Base-by-base conservation (phyloP, 176 grass and related monocot species). In the Miscanthus lutarioriparius region DNA sequence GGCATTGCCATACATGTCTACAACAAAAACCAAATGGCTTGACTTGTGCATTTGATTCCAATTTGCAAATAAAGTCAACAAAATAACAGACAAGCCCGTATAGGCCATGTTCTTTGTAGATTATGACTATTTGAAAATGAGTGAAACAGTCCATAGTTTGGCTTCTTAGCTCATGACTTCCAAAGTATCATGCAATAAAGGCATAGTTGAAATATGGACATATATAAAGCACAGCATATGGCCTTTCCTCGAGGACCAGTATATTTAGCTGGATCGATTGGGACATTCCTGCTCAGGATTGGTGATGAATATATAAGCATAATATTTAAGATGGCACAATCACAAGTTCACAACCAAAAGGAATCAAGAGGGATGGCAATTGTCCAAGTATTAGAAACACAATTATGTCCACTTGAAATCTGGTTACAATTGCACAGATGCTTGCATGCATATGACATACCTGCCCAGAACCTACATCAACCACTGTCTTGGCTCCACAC, bases 391-490 rank as follows among this genome's bases (percentile, higher is more conserved):
- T 53, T 70, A 25, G 64, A 66, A n/a, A 79, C 32, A 74, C 20
- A 69, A 68, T 54, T 83, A 32, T 54, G 36, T 12, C 12, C 25
- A 14, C 13, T 66, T 22, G n/a, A 71, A 77, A 30, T 9, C 16
- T 28, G 25, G 38, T 30, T 78, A 48, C 58, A 71, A 16, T 70
- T 82, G 44, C 26, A 66, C 19, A 78, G 38, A n/a, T 36, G 61
- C 75, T 81, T 32, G 17, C n/a, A 53, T 10, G 47, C 37, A 77
- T 58, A 82, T 72, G 45, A 32, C 49, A 30, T 91, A 99, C 96
- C 96, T 99, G 96, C 38, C 91, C 93, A 84, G 93, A 96, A 78
- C 93, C 96, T 77, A 99, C 96, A 96, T 96, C 96, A 87, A 99
- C 77, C 28, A 99, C 82, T 72, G 89, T 91, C 51, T 83, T 80